These are phyloP conservation scores for Leccinum fibrillosum DNA, from an alignment of 768 basidiomycete genomes.

Conservation along the genomic window DNA sequence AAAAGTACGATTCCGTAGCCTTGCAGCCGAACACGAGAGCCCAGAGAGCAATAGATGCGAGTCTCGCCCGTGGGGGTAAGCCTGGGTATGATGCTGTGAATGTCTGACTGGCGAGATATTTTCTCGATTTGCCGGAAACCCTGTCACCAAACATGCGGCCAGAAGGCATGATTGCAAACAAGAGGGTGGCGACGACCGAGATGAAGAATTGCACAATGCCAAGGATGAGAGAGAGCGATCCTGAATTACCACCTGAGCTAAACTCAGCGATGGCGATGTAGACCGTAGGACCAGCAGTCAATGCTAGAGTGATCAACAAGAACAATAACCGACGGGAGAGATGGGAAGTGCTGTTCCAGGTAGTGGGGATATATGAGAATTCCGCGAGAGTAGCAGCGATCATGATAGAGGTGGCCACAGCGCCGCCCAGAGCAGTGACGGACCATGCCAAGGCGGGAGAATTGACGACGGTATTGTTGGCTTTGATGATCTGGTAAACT, in stretches of 20 bases:
- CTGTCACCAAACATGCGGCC: conserved; percentile 99
- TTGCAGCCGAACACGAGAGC: conserved; percentile 94
- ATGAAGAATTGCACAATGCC: conserved; percentile 97
- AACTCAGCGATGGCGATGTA: conserved; percentile 88
- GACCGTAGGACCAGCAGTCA: conserved; percentile 91
- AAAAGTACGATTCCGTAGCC: conserved; percentile 96
- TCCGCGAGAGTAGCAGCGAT: conserved; percentile 90
- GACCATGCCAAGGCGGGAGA: conserved; percentile 88
- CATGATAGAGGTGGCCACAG: conserved; percentile 96
- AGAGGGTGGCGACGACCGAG: conserved; percentile 77
- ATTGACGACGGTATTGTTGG: conserved; percentile 42
- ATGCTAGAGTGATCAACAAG: conserved; percentile 82
- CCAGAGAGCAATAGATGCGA: conserved; percentile 84
- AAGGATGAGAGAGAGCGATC: conserved; percentile 82
- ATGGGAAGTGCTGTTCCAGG: conserved; percentile 98
- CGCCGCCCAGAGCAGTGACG: conserved; percentile 90
- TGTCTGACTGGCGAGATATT: conserved; percentile 97
- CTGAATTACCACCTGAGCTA: conserved; percentile 50
- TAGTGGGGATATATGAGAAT: conserved; percentile 96
- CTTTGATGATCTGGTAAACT: conserved; percentile 57
- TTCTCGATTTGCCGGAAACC: conserved; percentile 90
- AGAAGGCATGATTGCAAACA: conserved; percentile 91
- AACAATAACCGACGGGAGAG: conserved; percentile 89
- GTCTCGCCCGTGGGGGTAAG: conserved; percentile 59
- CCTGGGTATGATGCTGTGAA: conserved; percentile 94